Conservation (phyloP, 202 grass and related monocot genomes). For the Zoysia matrella region DNA sequence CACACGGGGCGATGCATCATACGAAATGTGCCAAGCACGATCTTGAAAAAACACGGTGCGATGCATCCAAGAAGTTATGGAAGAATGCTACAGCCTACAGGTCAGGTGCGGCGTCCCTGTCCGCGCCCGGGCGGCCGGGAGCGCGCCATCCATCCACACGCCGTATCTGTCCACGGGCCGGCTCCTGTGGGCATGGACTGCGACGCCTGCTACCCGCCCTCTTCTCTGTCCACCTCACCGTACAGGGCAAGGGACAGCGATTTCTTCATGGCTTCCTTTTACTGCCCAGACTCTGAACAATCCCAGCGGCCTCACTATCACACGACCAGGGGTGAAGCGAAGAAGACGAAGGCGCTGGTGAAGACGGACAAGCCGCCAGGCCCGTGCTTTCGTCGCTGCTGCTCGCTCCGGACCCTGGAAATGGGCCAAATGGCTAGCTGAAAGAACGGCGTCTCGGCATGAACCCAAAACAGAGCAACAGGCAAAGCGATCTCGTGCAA, state of each 20-base stretch:
- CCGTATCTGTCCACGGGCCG: not conserved
- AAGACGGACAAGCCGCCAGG: no score
- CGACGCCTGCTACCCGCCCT: not conserved
- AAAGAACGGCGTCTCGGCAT: no score
- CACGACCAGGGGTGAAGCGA: no score
- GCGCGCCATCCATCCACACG: not conserved
- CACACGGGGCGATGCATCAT: not conserved
- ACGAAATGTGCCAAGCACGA: no score
- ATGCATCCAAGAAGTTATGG: not conserved
- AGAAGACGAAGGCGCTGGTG: no score
- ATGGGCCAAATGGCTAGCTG: no score
- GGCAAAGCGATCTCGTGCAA: no score
- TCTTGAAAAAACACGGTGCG: not conserved
- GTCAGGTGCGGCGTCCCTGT: conserved; percentile 22
- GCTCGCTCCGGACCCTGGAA: no score
- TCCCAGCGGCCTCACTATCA: not conserved
- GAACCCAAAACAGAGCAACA: no score
- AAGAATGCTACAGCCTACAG: not conserved
- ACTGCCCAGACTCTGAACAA: not conserved
- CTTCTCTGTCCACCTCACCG: not conserved
- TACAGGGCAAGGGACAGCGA: conserved; percentile 7
- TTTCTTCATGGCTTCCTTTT: not conserved
- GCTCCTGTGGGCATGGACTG: not conserved
- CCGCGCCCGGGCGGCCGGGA: not conserved
- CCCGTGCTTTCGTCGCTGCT: no score